phyloP scores from a whole-genome alignment of 1,284 basidiomycete genomes.

The Flammula alnicola region DNA sequence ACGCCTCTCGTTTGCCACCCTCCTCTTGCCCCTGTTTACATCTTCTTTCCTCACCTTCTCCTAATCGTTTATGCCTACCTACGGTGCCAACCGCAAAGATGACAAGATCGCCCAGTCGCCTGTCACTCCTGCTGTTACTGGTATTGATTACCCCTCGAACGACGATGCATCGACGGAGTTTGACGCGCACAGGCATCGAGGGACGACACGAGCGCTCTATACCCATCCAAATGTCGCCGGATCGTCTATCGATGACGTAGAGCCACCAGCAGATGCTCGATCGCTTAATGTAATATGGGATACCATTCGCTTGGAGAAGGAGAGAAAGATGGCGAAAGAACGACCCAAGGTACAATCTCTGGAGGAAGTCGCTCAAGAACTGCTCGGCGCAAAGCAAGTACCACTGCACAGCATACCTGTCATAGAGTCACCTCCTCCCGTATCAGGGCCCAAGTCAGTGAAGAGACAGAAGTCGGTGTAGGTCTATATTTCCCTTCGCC shows the following conservation, averaged over 20 bases:
- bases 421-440: slow-evolving; percentile 38
- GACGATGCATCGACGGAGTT: slow-evolving; percentile 39
- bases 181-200: slow-evolving; percentile 31
- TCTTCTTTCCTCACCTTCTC: slow-evolving; percentile 16
- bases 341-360: slow-evolving; percentile 71
- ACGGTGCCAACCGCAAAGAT: slow-evolving; percentile 32
- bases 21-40: no score
- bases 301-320: slow-evolving; percentile 63
- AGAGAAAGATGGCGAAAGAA: slow-evolving; percentile 62
- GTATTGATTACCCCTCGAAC: slow-evolving; percentile 46
- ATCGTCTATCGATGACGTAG: slow-evolving; percentile 43
- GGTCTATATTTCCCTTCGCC: slow-evolving; percentile 11
- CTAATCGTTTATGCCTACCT: slow-evolving; percentile 32
- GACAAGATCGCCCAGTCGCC: slow-evolving; percentile 39
- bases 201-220: slow-evolving; percentile 31
- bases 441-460: slow-evolving; percentile 38
- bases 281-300: slow-evolving; percentile 67
- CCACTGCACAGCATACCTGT: slow-evolving; percentile 38
- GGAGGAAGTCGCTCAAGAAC: slow-evolving; percentile 43
- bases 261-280: slow-evolving; percentile 45
- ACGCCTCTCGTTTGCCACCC: slow-evolving; percentile 16
- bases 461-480: slow-evolving; percentile 65
- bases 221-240: slow-evolving; percentile 40
- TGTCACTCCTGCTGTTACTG: slow-evolving; percentile 47
- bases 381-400: slow-evolving; percentile 33